These are phyloP conservation scores for Protea cynaroides DNA, from an alignment of 164 flowering plant species.

Conservation along the genomic window DNA sequence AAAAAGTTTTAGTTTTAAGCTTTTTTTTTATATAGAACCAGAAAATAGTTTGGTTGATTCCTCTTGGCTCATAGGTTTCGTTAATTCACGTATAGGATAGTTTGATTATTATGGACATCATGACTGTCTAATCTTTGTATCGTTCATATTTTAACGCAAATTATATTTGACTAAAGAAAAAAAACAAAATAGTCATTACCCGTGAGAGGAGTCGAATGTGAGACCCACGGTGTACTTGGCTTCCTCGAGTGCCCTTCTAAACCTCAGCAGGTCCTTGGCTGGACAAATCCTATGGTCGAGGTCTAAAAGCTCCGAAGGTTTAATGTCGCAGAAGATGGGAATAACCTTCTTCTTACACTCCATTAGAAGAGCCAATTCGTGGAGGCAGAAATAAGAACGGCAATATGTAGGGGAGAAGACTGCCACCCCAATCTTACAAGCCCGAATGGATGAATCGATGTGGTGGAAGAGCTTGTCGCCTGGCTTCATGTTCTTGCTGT, in stretches of 20 bases:
- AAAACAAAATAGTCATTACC: constrained; percentile 22
- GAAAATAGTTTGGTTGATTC: no score
- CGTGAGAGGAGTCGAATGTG: constrained; percentile 37
- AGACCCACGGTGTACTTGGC: constrained; percentile 54
- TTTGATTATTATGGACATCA: no score
- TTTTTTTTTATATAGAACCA: no score
- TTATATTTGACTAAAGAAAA: not conserved
- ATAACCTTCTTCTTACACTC: no score
- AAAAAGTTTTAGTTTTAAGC: no score
- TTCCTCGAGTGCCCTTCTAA: constrained; percentile 40
- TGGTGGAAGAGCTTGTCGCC: constrained; percentile 44
- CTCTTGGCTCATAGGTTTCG: no score
- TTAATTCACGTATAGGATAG: no score
- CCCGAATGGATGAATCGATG: constrained; percentile 28
- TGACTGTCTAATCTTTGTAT: no score
- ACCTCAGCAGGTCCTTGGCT: constrained; percentile 24
- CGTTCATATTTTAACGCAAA: no score
- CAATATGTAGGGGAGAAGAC: constrained; percentile 57
- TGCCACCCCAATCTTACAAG: constrained; percentile 40
- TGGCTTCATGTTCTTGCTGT: constrained; percentile 51
- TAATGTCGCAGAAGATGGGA: no score
- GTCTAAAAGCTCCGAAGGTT: constrained; percentile 52
- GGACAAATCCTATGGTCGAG: constrained; percentile 20
- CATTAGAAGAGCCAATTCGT: no score
- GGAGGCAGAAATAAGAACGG: constrained; percentile 46